Evolutionary conservation across 2,329 filamentous ascomycete species (phyloP).

Genomic region (Alternaria sp.): DNA sequence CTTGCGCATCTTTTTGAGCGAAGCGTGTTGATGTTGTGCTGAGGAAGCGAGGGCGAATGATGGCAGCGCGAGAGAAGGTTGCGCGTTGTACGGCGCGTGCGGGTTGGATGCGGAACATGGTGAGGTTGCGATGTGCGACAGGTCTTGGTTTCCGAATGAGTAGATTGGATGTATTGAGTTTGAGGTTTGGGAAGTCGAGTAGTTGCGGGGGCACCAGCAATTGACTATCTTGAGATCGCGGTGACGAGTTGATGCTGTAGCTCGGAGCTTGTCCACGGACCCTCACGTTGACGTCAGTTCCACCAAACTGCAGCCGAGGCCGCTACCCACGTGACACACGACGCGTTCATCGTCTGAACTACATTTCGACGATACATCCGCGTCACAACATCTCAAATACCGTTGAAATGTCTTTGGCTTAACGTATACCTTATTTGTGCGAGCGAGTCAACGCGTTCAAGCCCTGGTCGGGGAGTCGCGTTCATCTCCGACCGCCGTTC

Average conservation of each 20-base stretch:
- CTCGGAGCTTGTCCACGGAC: conserved; percentile 6
- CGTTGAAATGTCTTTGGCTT: not conserved
- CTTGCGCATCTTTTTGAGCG: conserved; percentile 53
- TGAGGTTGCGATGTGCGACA: not conserved
- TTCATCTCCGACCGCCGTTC: not conserved
- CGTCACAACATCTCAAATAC: not conserved
- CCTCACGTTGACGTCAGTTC: conserved; percentile 5
- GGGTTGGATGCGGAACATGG: conserved; percentile 36
- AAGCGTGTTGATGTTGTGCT: conserved; percentile 29
- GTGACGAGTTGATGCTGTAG: conserved; percentile 16
- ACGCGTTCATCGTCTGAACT: not conserved
- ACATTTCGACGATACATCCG: not conserved
- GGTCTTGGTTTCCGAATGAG: not conserved
- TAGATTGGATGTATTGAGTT: not conserved
- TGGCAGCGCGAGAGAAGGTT: conserved; percentile 14
- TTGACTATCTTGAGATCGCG: not conserved
- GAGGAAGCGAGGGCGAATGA: conserved; percentile 27
- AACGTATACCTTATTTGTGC: too few species aligned
- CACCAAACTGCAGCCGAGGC: not conserved
- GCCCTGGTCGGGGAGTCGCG: too few species aligned
- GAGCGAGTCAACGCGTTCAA: not conserved
- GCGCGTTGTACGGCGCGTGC: conserved; percentile 29
- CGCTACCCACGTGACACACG: not conserved
- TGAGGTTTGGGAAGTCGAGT: not conserved
- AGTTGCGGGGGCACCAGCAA: not conserved